Conservation (phyloP, 2,329 filamentous ascomycete genomes). For the Spiromastix sp. region DNA sequence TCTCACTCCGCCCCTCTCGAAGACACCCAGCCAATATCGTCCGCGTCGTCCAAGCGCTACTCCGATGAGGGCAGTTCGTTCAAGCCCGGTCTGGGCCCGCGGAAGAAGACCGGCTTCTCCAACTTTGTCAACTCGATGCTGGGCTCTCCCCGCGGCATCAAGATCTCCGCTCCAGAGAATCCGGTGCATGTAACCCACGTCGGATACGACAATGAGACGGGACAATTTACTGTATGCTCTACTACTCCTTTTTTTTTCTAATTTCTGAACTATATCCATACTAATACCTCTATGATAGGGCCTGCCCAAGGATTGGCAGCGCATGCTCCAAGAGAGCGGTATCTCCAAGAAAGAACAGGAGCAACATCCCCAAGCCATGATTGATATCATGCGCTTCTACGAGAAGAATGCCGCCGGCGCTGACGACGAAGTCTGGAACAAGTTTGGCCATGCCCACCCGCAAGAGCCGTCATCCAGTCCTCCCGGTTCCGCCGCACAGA, state of each 20-base stretch:
- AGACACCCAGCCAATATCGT: constrained; percentile 35
- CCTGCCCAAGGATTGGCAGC: constrained; percentile 95
- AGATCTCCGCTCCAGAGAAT: constrained; percentile 96
- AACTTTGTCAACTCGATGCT: constrained; percentile 77
- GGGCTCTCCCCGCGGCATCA: constrained; percentile 76
- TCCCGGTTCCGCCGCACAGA: constrained; percentile 33
- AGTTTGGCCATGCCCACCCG: constrained; percentile 79
- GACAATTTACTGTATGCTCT: constrained; percentile 78
- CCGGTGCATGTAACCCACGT: constrained; percentile 97
- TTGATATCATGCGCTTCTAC: constrained; percentile 93
- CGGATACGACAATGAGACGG: constrained; percentile 90
- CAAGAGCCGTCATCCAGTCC: constrained; percentile 30
- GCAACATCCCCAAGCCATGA: constrained; percentile 89
- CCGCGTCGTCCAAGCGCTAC: constrained; percentile 60
- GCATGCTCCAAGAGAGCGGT: constrained; percentile 86
- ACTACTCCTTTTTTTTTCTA: background rate
- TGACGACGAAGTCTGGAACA: constrained; percentile 81
- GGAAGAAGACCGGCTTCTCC: constrained; percentile 83
- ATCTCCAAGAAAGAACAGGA: constrained; percentile 94
- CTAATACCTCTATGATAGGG: constrained; percentile 61
- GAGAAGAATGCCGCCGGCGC: constrained; percentile 80
- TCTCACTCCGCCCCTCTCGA: constrained; percentile 34
- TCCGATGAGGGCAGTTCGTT: constrained; percentile 65
- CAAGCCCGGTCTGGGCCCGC: constrained; percentile 48
- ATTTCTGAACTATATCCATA: constrained; percentile 13